Conservation (phyloP, 2,329 filamentous ascomycete genomes). For the Neonectria faginata region DNA sequence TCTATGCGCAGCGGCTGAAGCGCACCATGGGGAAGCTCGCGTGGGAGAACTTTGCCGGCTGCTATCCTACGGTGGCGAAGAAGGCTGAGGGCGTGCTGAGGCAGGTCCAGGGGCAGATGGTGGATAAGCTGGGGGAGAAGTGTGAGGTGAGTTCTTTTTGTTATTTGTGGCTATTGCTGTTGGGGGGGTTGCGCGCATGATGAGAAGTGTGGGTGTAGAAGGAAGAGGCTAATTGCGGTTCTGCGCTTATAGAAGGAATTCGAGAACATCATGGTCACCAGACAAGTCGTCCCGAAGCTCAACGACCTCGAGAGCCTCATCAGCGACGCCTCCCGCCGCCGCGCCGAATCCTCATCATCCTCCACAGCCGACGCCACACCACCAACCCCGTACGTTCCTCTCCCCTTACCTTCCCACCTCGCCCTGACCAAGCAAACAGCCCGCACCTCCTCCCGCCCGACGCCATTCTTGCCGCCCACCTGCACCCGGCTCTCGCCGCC, state of each 20-base stretch:
- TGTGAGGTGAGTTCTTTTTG: conserved; percentile 56
- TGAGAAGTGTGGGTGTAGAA: neutral
- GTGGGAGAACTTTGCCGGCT: conserved; percentile 69
- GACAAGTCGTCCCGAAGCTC: conserved; percentile 66
- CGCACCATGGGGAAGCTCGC: conserved; percentile 67
- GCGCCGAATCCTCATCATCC: conserved; percentile 35
- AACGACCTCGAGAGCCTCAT: conserved; percentile 70
- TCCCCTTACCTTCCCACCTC: neutral
- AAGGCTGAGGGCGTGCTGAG: conserved; percentile 63
- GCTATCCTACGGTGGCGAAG: conserved; percentile 70
- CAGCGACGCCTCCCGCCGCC: conserved; percentile 58
- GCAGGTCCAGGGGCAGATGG: conserved; percentile 69
- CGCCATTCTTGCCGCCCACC: conserved; percentile 65
- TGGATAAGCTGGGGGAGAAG: conserved; percentile 64
- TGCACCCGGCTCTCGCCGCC: conserved; percentile 62
- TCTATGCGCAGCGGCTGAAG: conserved; percentile 64
- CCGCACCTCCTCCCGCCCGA: conserved; percentile 68
- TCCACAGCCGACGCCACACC: conserved; percentile 38
- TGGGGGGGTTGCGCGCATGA: neutral
- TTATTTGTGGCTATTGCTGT: neutral
- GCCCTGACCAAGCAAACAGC: conserved; percentile 44
- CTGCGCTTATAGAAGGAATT: conserved; percentile 62
- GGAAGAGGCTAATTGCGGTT: conserved; percentile 21
- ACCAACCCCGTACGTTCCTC: conserved; percentile 60
- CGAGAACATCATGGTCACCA: conserved; percentile 62